phyloP scores from a whole-genome alignment of 2,329 filamentous ascomycete genomes.

The Cladosporium austrohemisphaericum region DNA sequence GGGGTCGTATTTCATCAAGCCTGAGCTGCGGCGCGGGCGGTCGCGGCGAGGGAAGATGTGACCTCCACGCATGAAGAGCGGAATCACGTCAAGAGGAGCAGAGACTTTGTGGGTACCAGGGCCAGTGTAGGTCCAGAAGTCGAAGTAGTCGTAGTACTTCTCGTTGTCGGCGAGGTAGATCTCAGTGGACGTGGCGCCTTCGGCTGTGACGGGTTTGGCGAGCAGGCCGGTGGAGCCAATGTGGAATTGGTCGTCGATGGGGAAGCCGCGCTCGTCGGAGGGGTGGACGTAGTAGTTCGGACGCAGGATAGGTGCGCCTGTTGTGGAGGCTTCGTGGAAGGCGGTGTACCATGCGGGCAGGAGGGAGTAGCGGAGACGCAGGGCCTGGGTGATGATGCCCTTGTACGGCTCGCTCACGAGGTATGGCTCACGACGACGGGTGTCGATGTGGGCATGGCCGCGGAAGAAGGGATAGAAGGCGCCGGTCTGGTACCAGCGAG shows the following conservation, averaged over 20 bases:
- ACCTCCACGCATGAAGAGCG: slow-evolving; percentile 86
- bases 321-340: slow-evolving; percentile 81
- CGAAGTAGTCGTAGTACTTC: slow-evolving; percentile 93
- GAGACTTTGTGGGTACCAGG: slow-evolving; percentile 69
- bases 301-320: slow-evolving; percentile 81
- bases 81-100: slow-evolving; percentile 81
- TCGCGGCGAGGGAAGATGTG: slow-evolving; percentile 91
- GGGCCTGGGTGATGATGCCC: slow-evolving; percentile 77
- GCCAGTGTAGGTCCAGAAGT: slow-evolving; percentile 71
- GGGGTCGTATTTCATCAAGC: slow-evolving; percentile 89
- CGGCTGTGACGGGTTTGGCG: slow-evolving; percentile 82
- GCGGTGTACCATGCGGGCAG: slow-evolving; percentile 95
- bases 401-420: slow-evolving; percentile 80
- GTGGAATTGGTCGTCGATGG: slow-evolving; percentile 89
- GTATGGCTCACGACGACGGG: slow-evolving; percentile 90
- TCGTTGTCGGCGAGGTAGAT: slow-evolving; percentile 87
- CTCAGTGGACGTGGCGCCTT: slow-evolving; percentile 68
- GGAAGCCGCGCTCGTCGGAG: slow-evolving; percentile 78
- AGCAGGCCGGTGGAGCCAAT: slow-evolving; percentile 83
- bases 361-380: slow-evolving; percentile 83
- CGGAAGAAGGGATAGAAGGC: slow-evolving; percentile 99
- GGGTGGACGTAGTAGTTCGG: slow-evolving; percentile 94
- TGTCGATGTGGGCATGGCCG: slow-evolving; percentile 93
- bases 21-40: slow-evolving; percentile 75
- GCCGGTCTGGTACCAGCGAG: slow-evolving; percentile 94